These are phyloP conservation scores for Cutaneotrichosporon spelunceum DNA, from an alignment of 1,284 basidiomycete species.

Conservation along the genomic window DNA sequence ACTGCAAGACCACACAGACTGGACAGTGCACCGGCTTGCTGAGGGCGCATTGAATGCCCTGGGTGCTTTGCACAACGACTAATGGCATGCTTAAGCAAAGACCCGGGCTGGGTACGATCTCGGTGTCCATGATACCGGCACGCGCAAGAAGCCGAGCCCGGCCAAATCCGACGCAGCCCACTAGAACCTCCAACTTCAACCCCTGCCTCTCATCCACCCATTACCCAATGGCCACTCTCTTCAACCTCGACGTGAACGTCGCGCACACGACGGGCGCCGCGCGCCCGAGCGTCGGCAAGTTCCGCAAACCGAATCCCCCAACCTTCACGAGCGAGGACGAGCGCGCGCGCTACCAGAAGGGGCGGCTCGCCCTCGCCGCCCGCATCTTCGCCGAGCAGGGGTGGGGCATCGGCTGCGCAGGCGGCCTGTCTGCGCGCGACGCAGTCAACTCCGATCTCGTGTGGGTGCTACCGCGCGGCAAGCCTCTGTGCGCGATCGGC, in stretches of 20 bases:
- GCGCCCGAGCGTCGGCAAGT: constrained; percentile 18
- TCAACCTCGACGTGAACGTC: constrained; percentile 7
- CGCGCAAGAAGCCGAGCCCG: not conserved
- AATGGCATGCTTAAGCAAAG: too few species aligned
- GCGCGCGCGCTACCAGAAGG: constrained; percentile 26
- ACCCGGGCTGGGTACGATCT: too few species aligned
- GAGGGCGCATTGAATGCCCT: too few species aligned
- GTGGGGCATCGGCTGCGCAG: constrained; percentile 30
- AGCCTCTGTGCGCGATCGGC: constrained; percentile 23
- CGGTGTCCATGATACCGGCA: not conserved
- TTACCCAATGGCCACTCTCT: constrained; percentile 5
- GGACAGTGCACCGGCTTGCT: too few species aligned
- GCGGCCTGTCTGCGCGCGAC: constrained; percentile 28
- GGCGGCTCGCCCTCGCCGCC: constrained; percentile 28
- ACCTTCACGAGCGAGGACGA: constrained; percentile 23
- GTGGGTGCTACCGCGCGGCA: constrained; percentile 29
- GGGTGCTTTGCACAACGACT: too few species aligned
- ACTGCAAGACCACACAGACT: too few species aligned
- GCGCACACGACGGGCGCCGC: constrained; percentile 6
- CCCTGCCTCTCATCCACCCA: not conserved
- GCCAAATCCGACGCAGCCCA: not conserved
- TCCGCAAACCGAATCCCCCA: constrained; percentile 27
- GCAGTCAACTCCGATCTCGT: constrained; percentile 21
- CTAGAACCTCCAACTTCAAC: not conserved
- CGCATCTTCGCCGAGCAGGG: constrained; percentile 30